Percentiles rank a stretch among this genome's conserved stretches.
phyloP scores from a whole-genome alignment of 768 basidiomycete species.

The Agrocybe praecox region DNA sequence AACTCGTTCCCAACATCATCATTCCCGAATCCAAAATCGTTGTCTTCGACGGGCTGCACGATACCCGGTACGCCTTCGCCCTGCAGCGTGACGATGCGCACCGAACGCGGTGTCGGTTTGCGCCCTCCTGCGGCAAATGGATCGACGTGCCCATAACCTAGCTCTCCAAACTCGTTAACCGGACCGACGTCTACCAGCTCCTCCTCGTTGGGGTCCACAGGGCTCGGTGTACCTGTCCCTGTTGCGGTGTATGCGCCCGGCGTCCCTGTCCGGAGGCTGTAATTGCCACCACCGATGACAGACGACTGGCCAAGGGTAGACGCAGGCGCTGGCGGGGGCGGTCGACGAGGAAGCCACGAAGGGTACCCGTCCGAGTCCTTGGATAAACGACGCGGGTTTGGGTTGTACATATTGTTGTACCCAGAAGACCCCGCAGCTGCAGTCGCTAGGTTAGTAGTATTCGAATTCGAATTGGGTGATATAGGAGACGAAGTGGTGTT shows the following conservation, averaged over 20 bases:
- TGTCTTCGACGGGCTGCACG: constrained; percentile 26
- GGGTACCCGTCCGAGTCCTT: constrained; percentile 71
- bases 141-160: neutral
- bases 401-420: neutral
- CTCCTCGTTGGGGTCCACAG: constrained; percentile 20
- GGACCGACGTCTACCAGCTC: neutral
- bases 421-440: too few species aligned
- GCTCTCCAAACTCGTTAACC: neutral
- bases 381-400: constrained; percentile 15
- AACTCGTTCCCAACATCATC: neutral
- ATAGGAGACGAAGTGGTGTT: neutral
- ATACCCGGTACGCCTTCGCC: constrained; percentile 37
- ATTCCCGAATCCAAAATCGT: neutral
- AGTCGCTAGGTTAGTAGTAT: constrained; percentile 4
- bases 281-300: constrained; percentile 26
- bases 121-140: constrained; percentile 50
- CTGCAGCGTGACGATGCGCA: constrained; percentile 77
- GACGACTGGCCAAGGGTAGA: constrained; percentile 65
- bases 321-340: constrained; percentile 73
- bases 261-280: neutral
- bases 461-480: constrained; percentile 3
- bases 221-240: constrained; percentile 23
- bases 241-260: constrained; percentile 17
- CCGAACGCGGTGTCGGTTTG: constrained; percentile 78
- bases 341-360: constrained; percentile 81